Conservation (phyloP, 805 yeast species). For the Blastobotrys peoriensis region DNA sequence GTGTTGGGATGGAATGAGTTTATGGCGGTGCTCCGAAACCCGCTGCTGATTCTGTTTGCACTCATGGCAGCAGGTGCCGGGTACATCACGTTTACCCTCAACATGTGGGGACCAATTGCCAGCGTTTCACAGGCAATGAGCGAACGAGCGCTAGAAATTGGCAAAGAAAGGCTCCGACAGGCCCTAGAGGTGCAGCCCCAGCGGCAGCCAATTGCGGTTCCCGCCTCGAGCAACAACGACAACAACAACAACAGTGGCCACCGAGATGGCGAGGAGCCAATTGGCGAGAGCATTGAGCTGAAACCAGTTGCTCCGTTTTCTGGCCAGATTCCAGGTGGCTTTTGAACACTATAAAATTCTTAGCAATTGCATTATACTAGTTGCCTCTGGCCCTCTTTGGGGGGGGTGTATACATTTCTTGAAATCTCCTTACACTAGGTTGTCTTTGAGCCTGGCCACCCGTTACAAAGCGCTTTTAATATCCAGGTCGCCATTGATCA, state of each 20-base stretch:
- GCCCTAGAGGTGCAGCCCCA: conserved; percentile 46
- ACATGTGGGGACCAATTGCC: conserved; percentile 70
- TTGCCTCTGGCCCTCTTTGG: no score
- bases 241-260: no score
- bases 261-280: no score
- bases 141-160: conserved; percentile 51
- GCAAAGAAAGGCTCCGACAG: conserved; percentile 55
- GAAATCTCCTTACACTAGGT: no score
- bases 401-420: no score
- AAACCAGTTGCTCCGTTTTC: no score
- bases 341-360: no score
- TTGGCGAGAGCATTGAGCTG: no score
- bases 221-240: no score
- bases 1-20: conserved; percentile 95
- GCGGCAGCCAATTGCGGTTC: conserved; percentile 7
- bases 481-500: conserved; percentile 37
- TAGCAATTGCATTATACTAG: no score
- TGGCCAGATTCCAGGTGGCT: no score
- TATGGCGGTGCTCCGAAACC: conserved; percentile 79
- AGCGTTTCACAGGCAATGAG: conserved; percentile 51
- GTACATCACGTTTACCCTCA: conserved; percentile 63
- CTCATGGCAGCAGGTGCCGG: conserved; percentile 53
- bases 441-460: no score
- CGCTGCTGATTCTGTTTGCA: conserved; percentile 59
- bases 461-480: not conserved